Evolutionary conservation across 2,329 filamentous ascomycete genomes (phyloP).

Genomic region (Dendryphion nanum): DNA sequence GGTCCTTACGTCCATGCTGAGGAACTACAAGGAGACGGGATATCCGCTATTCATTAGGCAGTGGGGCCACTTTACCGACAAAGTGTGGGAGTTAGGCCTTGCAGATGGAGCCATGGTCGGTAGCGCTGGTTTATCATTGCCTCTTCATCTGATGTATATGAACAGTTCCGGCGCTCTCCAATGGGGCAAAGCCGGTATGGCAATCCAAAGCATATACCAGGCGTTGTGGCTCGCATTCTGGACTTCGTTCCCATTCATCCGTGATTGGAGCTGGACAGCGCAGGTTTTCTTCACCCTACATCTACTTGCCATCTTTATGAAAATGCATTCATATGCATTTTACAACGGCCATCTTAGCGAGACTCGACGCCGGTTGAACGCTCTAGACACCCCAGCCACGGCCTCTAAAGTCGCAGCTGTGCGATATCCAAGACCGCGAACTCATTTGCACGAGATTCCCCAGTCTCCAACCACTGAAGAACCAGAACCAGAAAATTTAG

Average conservation of each 20-base stretch:
- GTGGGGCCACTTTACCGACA: conserved; percentile 83
- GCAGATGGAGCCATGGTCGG: conserved; percentile 84
- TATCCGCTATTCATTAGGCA: conserved; percentile 82
- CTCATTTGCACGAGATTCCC: conserved; percentile 56
- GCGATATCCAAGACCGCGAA: conserved; percentile 60
- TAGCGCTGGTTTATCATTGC: conserved; percentile 69
- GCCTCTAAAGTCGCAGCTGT: conserved; percentile 70
- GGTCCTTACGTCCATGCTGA: conserved; percentile 89
- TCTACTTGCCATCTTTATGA: conserved; percentile 91
- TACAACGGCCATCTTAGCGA: conserved; percentile 95
- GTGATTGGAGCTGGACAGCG: conserved; percentile 94
- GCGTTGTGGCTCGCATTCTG: conserved; percentile 75
- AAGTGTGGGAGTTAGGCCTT: conserved; percentile 81
- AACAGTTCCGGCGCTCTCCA: conserved; percentile 56
- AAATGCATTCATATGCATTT: conserved; percentile 98
- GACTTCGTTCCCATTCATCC: conserved; percentile 79
- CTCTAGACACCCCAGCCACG: conserved; percentile 74
- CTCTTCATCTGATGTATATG: conserved; percentile 69
- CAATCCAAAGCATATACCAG: conserved; percentile 81
- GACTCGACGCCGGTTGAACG: conserved; percentile 75
- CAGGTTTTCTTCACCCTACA: conserved; percentile 94
- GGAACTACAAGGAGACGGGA: conserved; percentile 92
- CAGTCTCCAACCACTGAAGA: conserved; percentile 45
- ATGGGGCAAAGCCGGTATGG: conserved; percentile 77
- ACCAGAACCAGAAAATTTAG: conserved; percentile 35